Evolutionary conservation across 1,284 basidiomycete species (phyloP).

Genomic region (Cutaneotrichosporon sp.): DNA sequence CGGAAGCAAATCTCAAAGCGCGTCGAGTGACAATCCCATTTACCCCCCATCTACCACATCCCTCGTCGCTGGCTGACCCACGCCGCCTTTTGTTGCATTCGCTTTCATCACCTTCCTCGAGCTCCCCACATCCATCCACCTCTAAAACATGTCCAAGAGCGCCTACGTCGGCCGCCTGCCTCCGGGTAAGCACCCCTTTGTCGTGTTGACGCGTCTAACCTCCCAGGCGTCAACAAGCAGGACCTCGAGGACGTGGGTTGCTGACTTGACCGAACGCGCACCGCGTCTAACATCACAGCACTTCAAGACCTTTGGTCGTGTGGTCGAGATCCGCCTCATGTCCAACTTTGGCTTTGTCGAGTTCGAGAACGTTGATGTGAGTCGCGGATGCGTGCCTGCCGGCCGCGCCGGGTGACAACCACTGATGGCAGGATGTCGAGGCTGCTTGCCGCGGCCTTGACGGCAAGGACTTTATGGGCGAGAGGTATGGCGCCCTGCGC

Average conservation of each 20-base stretch:
- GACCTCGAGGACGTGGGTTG: conserved; percentile 43
- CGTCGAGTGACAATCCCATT: conserved; percentile 1
- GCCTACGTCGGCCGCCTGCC: conserved; percentile 52
- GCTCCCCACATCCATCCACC: conserved; percentile 10
- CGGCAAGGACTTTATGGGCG: conserved; percentile 82
- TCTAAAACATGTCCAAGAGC: conserved; percentile 15
- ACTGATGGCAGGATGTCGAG: conserved; percentile 73
- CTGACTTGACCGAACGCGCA: not conserved
- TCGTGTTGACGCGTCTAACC: not conserved
- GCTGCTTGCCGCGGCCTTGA: conserved; percentile 83
- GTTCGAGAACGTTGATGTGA: conserved; percentile 76
- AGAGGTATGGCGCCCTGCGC: conserved; percentile 62
- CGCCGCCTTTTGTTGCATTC: too few species aligned
- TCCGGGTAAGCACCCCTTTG: conserved; percentile 32
- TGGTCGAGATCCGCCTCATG: conserved; percentile 91
- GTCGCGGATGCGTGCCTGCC: conserved; percentile 14
- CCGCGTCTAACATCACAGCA: conserved; percentile 59
- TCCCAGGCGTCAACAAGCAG: conserved; percentile 32
- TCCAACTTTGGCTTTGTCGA: conserved; percentile 94
- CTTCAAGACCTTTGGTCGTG: conserved; percentile 80
- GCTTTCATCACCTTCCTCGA: not conserved
- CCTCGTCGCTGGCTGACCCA: too few species aligned
- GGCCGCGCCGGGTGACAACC: not conserved
- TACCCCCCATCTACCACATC: too few species aligned
- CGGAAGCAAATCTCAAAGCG: conserved; percentile 1